Evolutionary conservation across 2,329 filamentous ascomycete genomes (phyloP).

Genomic region (Alternaria arborescens): DNA sequence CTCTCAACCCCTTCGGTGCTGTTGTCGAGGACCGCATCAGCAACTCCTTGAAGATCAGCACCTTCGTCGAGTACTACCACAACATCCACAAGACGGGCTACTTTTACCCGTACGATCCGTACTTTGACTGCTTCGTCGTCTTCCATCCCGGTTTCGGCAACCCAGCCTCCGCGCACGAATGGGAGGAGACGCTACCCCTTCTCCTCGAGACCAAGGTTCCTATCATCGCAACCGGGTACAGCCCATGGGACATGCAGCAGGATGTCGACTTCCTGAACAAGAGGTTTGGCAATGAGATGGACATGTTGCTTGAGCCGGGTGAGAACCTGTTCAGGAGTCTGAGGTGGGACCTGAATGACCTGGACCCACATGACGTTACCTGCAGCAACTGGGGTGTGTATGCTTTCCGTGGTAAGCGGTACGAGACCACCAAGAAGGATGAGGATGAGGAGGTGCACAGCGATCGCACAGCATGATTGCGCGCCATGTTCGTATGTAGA

Average conservation of each 20-base stretch:
- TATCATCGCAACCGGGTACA: conserved; percentile 94
- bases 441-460: conserved; percentile 46
- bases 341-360: conserved; percentile 95
- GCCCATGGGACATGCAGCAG: conserved; percentile 90
- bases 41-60: conserved; percentile 93
- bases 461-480: conserved; percentile 40
- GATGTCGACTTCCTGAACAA: conserved; percentile 91
- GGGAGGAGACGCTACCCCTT: conserved; percentile 87
- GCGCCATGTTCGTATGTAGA: background rate
- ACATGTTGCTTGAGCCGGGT: conserved; percentile 87
- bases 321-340: conserved; percentile 95
- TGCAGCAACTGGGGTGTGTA: conserved; percentile 98
- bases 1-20: conserved; percentile 90
- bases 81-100: conserved; percentile 89
- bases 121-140: conserved; percentile 96
- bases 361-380: conserved; percentile 91
- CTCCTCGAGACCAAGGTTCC: conserved; percentile 95
- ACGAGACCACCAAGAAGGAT: conserved; percentile 70
- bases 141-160: conserved; percentile 98
- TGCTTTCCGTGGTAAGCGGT: conserved; percentile 98
- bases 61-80: conserved; percentile 98
- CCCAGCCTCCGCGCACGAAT: conserved; percentile 91
- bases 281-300: conserved; percentile 87
- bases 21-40: conserved; percentile 91
- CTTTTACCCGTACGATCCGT: conserved; percentile 95